Evolutionary conservation across 192 early-diverging fungal genomes (phyloP), one percentile per base, ranked within the genome.

Genomic region (Umbelopsis ramanniana): DNA sequence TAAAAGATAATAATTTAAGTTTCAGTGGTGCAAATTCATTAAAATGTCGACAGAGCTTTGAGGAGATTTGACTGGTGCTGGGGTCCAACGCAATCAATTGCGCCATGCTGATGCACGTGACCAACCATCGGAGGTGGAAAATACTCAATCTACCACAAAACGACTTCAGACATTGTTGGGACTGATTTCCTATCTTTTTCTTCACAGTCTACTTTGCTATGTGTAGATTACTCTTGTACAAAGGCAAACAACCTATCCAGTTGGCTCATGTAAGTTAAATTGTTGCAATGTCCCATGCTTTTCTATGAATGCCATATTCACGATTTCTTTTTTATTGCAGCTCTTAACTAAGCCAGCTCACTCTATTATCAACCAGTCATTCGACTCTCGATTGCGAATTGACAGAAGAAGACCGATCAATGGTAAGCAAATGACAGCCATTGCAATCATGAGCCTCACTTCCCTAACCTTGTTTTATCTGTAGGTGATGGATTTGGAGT

Each of bases 351-450:
- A 89, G 66, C 92, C 92, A 0, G 87, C 87, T 2, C 90, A 93
- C 67, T 93, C 92, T 24, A 93, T 93, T 46, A 92, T 93, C 52
- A 92, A 91, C 80, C 92, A 93, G 78, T 91, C 91, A 66, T 89
- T 91, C 75, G 91, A 90, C 78, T 90, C 86, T 68, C 86, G 85
- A 75, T 78, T 93, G 48, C 87, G 88, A 46, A 72, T 93, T 6
- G 90, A 93, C 77, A 74, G 72, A 37, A 52, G 84, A 67, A 76
- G 86, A 75, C 85, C 88, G 3, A 84, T 91, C 73, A 93, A 93
- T 81, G 92, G 86, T 86, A 86, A 66, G 33, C 10, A 6, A 23
- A 52, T 57, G 5, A 37, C 22, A 21, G 12, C 19, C 29, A 10
- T 33, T 43, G 9, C 37, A 26, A 8, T 0, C 8, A 7, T 35